Conservation (phyloP, 2,329 filamentous ascomycete species). For the Trematosphaeria pertusa region DNA sequence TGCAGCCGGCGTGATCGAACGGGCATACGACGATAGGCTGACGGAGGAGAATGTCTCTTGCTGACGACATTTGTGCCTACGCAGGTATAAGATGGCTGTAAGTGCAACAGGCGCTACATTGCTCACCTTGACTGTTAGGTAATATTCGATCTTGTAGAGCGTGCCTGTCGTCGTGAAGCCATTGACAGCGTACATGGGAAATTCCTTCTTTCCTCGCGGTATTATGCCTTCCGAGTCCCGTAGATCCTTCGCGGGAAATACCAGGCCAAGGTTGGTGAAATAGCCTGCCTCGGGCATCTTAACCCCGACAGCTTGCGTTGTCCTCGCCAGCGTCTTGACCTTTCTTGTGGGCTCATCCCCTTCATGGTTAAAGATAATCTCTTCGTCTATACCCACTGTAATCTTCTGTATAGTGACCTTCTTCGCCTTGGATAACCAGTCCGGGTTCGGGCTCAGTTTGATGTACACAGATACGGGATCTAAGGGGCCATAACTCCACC, state of each 20-base stretch:
- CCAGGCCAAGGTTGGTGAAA: slow-evolving; percentile 87
- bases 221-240: slow-evolving; percentile 88
- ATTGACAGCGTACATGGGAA: slow-evolving; percentile 85
- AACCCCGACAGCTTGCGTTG: slow-evolving; percentile 79
- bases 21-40: slow-evolving; percentile 97
- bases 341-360: slow-evolving; percentile 94
- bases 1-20: slow-evolving; percentile 92
- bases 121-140: slow-evolving; percentile 86
- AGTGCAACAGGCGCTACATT: background rate
- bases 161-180: slow-evolving; percentile 94
- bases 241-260: slow-evolving; percentile 89
- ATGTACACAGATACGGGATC: slow-evolving; percentile 97
- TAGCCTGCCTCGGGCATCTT: slow-evolving; percentile 92
- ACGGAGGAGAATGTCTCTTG: slow-evolving; percentile 84
- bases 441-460: slow-evolving; percentile 88
- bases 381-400: slow-evolving; percentile 91
- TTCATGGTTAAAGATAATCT: slow-evolving; percentile 98
- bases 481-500: slow-evolving; percentile 95
- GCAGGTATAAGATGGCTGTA: slow-evolving; percentile 16
- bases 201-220: slow-evolving; percentile 81
- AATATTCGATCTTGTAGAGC: slow-evolving; percentile 98
- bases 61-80: slow-evolving; percentile 85
- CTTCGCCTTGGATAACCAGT: slow-evolving; percentile 89
- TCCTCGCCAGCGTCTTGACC: slow-evolving; percentile 83
- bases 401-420: slow-evolving; percentile 94